Percentiles rank a stretch among this genome's conserved stretches.
Evolutionary conservation across 2,329 filamentous ascomycete genomes (phyloP).

Genomic region (Aspergillus fumigatiaffinis): DNA sequence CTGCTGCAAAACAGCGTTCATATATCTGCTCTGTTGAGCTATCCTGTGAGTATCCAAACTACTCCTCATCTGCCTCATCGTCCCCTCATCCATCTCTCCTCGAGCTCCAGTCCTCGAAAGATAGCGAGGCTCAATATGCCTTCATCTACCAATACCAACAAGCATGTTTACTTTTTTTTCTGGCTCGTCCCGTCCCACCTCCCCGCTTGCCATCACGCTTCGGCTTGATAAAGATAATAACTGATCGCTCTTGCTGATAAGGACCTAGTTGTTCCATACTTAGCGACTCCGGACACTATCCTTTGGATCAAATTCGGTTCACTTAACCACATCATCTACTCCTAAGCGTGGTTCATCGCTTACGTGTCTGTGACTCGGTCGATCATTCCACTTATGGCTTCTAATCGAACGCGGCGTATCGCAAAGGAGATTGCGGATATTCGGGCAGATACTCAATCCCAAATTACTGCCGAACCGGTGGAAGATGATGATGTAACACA

Average conservation of each 20-base stretch:
- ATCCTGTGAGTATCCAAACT: background rate
- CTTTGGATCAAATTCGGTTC: background rate
- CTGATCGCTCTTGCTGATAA: background rate
- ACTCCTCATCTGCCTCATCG: background rate
- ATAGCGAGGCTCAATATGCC: background rate
- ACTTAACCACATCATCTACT: background rate
- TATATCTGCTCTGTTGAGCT: background rate
- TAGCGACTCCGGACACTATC: background rate
- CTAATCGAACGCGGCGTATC: slow-evolving; percentile 55
- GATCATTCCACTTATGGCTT: slow-evolving; percentile 42
- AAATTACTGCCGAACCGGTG: slow-evolving; percentile 66
- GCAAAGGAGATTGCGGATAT: slow-evolving; percentile 49
- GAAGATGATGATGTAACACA: slow-evolving; percentile 70
- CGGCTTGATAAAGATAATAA: background rate
- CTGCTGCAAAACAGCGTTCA: background rate
- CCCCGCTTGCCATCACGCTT: background rate
- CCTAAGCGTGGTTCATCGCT: background rate
- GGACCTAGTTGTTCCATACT: background rate
- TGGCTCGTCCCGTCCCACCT: background rate
- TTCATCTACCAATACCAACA: background rate
- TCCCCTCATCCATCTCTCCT: background rate
- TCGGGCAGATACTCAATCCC: slow-evolving; percentile 65
- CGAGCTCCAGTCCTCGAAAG: background rate
- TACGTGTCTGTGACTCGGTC: slow-evolving; percentile 1
- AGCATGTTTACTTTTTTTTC: background rate